Evolutionary conservation across 768 basidiomycete genomes (phyloP), one percentile per base, ranked within the genome.

Genomic region (Dendrothele bispora): DNA sequence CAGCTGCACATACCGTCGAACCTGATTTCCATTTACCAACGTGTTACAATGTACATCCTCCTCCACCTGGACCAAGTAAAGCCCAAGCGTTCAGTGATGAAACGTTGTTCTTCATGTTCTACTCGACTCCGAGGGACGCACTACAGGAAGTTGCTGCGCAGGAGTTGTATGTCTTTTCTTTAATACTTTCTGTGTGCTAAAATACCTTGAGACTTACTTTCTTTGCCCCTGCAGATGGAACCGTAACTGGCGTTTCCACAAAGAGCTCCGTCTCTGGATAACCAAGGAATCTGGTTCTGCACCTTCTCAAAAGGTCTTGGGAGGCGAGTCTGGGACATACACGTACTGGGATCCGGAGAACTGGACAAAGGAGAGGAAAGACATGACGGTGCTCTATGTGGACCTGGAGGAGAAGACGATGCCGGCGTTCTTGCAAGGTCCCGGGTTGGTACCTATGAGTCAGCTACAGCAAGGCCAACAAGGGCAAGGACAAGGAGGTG

Each of bases 101-200:
- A 69, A 97, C 95, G 14, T 72, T 98, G 22, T 97, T 98, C 70
- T 95, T 91, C 78, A 94, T 95, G 83, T 98, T 98, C 77, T 98
- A 98, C 71, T 84, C 91, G 48, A 86, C 83, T 67, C 92, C 95
- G 48, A 75, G 90, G 60, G 95, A 98, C 70, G 85, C 87, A 32
- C 72, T 95, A 46, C 95, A 98, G 66, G 94, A 98, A 68, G 80
- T 93, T 42, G 95, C 95, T 14, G 93, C 92, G 39, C 88, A 92
- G 64, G 95, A 98, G 73, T 74, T 98, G 92, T 95, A 69, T 67
- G 91, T 84, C 3, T 54, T 38, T 52, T 49, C 34, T 17, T 47
- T 55, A 53, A 35, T 42, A 39, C 34, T 51, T 26, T n/a, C n/a
- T n/a, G n/a, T n/a, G n/a, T n/a, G n/a, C n/a, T n/a, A n/a, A n/a